Conservation (phyloP, 495 filamentous ascomycete species). For the Penicillium silybi region DNA sequence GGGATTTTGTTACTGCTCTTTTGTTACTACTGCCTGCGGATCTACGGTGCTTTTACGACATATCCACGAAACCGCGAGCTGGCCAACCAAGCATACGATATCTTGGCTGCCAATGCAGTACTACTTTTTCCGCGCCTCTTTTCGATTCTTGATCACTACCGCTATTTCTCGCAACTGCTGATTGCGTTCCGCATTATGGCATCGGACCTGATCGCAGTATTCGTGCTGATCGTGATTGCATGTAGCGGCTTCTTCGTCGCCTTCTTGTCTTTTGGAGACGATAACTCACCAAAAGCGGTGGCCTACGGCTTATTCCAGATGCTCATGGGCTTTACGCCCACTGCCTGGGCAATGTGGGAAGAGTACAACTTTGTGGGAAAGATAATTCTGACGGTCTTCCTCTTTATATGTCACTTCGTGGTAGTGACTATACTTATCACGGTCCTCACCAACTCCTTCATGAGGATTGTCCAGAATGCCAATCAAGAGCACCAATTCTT, state of each 20-base stretch:
- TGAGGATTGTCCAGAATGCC: conserved; percentile 87
- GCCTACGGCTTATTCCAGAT: conserved; percentile 90
- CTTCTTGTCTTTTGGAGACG: conserved; percentile 72
- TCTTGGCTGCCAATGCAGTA: conserved; percentile 83
- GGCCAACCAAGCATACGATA: conserved; percentile 81
- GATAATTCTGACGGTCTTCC: conserved; percentile 68
- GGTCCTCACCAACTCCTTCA: conserved; percentile 89
- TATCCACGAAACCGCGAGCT: conserved; percentile 59
- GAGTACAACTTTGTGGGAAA: conserved; percentile 76
- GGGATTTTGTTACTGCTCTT: conserved; percentile 83
- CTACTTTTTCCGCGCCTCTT: conserved; percentile 87
- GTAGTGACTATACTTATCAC: conserved; percentile 92
- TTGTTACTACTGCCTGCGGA: conserved; percentile 80
- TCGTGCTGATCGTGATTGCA: conserved; percentile 74
- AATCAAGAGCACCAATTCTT: conserved; percentile 92
- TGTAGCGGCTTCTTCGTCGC: conserved; percentile 95
- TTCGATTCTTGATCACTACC: conserved; percentile 86
- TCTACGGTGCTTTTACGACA: conserved; percentile 78
- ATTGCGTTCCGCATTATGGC: conserved; percentile 94
- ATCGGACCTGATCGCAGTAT: conserved; percentile 77
- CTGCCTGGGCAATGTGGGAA: conserved; percentile 70
- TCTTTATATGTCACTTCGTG: conserved; percentile 92
- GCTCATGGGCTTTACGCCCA: conserved; percentile 80
- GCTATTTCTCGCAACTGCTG: conserved; percentile 89
- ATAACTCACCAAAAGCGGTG: conserved; percentile 59